Percentiles rank a stretch among this genome's conserved stretches.
Evolutionary conservation across 306 rosid genomes (phyloP).

Genomic region (Purshia tridentata): DNA sequence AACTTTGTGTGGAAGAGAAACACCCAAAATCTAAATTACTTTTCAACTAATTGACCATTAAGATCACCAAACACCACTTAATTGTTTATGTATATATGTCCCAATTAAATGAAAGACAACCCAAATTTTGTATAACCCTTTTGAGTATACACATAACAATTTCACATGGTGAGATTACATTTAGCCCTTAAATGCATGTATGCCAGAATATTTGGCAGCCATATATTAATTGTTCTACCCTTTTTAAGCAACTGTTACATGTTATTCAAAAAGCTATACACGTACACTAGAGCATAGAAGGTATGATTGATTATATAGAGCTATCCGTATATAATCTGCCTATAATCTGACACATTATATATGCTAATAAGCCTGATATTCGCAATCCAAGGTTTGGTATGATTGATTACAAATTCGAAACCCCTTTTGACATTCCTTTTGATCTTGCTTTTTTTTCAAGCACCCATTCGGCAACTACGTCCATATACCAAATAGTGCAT

Average conservation of each 20-base stretch:
- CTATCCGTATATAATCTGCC: too few relatives aligned
- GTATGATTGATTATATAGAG: background rate
- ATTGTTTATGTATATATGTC: too few relatives aligned
- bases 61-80: background rate
- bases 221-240: background rate
- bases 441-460: background rate
- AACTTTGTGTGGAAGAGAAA: constrained; percentile 3
- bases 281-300: background rate
- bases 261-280: background rate
- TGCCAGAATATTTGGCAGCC: background rate
- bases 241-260: background rate
- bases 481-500: background rate
- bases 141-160: background rate
- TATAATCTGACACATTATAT: too few relatives aligned
- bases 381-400: background rate
- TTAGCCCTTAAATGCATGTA: too few relatives aligned
- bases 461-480: background rate
- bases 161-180: too few relatives aligned
- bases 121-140: background rate
- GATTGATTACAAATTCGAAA: background rate
- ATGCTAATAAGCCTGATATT: background rate
- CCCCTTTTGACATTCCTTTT: background rate
- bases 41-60: background rate
- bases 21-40: background rate
- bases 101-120: too few relatives aligned